A percentile compares a stretch with the other conserved stretches of the same genome.
Evolutionary conservation across 768 basidiomycete genomes (phyloP).

Genomic region (Collybia sp.): DNA sequence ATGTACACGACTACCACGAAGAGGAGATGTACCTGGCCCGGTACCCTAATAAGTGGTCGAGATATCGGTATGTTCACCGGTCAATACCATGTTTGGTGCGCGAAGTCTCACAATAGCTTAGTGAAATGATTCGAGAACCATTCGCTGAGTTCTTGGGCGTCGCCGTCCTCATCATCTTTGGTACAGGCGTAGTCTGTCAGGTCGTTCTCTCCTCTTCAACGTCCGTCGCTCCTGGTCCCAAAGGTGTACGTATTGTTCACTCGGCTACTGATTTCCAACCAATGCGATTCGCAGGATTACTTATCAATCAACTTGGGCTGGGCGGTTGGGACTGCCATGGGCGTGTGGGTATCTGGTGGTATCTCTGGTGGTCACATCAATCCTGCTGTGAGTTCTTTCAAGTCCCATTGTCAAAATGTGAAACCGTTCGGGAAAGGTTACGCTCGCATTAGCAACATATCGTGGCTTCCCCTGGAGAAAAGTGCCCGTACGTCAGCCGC

Average conservation of each 20-base stretch:
- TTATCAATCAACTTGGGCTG: constrained; percentile 50
- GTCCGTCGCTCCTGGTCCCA: constrained; percentile 38
- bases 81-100: not conserved
- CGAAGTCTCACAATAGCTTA: not conserved
- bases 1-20: constrained; percentile 14
- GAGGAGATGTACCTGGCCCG: constrained; percentile 23
- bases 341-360: constrained; percentile 62
- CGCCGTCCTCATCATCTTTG: constrained; percentile 40
- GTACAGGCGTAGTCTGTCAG: constrained; percentile 39
- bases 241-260: constrained; percentile 43
- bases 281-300: constrained; percentile 29
- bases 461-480: constrained; percentile 79
- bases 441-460: constrained; percentile 62
- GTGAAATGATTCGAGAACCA: constrained; percentile 25
- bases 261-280: not conserved
- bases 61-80: constrained; percentile 36
- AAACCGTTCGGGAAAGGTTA: constrained; percentile 39
- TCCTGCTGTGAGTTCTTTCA: constrained; percentile 45
- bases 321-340: constrained; percentile 57
- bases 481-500: constrained; percentile 44
- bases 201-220: constrained; percentile 31
- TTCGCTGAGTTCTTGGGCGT: constrained; percentile 41
- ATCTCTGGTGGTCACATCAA: constrained; percentile 77
- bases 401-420: not conserved
- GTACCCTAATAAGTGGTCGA: constrained; percentile 52